Conservation (phyloP, 2,329 filamentous ascomycete species). For the Verticillium klebahnii region DNA sequence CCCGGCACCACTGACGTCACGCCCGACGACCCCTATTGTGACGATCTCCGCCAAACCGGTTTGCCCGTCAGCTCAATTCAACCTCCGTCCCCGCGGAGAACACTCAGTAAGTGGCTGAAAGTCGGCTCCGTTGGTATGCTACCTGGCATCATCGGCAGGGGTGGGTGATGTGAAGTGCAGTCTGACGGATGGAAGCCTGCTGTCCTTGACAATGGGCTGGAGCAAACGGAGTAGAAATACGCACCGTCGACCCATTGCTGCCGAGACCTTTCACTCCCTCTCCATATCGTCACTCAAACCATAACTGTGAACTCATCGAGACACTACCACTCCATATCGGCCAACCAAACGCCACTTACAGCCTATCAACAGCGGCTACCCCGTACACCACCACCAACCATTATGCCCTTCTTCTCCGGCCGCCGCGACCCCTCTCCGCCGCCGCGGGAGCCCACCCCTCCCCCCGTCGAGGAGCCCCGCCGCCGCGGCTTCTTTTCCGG, state of each 20-base stretch:
- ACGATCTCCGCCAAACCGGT: conserved; percentile 2
- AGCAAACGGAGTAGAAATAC: neutral
- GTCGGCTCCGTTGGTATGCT: neutral
- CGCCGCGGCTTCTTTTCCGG: conserved; percentile 18
- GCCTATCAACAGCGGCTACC: too few species aligned
- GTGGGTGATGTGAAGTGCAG: neutral
- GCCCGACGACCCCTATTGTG: neutral
- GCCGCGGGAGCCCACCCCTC: conserved; percentile 21
- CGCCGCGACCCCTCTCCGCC: conserved; percentile 24
- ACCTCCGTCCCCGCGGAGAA: neutral
- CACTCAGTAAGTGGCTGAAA: neutral
- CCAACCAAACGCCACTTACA: too few species aligned
- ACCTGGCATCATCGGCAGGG: neutral
- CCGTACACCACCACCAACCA: neutral
- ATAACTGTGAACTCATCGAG: too few species aligned
- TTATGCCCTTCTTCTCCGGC: conserved; percentile 20
- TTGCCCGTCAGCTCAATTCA: neutral
- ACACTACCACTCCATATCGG: too few species aligned
- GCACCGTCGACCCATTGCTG: neutral
- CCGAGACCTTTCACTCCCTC: neutral
- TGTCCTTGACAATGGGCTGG: neutral
- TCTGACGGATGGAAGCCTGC: neutral
- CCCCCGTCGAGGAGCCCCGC: conserved; percentile 14
- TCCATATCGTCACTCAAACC: neutral
- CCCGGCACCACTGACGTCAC: neutral